Evolutionary conservation across 257 asterid genomes (phyloP).

Genomic region (Petunia secreta): DNA sequence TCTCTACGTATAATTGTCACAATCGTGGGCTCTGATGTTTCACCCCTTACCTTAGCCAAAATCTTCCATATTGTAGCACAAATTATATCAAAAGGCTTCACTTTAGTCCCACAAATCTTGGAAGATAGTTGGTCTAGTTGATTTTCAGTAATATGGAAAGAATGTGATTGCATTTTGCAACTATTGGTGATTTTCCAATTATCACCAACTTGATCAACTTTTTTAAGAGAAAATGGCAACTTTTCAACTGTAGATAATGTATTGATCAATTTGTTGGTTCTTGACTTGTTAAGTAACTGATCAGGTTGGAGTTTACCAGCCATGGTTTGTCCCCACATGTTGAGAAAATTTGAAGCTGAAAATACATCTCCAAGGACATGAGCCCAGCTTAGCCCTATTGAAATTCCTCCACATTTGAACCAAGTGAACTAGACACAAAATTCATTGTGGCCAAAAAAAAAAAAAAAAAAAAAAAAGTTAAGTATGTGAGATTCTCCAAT

Average conservation of each 20-base stretch:
- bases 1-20: conserved; percentile 45
- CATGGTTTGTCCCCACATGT: conserved; percentile 52
- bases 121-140: conserved; percentile 30
- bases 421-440: conserved; percentile 51
- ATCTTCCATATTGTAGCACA: conserved; percentile 67
- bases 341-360: conserved; percentile 63
- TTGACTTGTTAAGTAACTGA: conserved; percentile 6
- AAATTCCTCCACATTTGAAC: conserved; percentile 83
- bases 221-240: conserved; percentile 46
- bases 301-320: conserved; percentile 28
- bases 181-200: conserved; percentile 52
- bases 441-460: background rate
- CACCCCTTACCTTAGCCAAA: conserved; percentile 53
- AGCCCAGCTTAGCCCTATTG: conserved; percentile 77
- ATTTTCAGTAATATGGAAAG: conserved; percentile 46
- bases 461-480: background rate
- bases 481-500: background rate
- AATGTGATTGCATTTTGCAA: conserved; percentile 46
- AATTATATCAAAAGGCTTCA: conserved; percentile 51
- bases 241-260: conserved; percentile 14
- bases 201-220: conserved; percentile 56
- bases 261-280: background rate
- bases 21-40: conserved; percentile 32
- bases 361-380: conserved; percentile 78
- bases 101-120: conserved; percentile 22